Percentiles rank a stretch among this genome's conserved stretches.
Evolutionary conservation across 2,329 filamentous ascomycete species (phyloP).

Genomic region (Teratosphaeria viscida): DNA sequence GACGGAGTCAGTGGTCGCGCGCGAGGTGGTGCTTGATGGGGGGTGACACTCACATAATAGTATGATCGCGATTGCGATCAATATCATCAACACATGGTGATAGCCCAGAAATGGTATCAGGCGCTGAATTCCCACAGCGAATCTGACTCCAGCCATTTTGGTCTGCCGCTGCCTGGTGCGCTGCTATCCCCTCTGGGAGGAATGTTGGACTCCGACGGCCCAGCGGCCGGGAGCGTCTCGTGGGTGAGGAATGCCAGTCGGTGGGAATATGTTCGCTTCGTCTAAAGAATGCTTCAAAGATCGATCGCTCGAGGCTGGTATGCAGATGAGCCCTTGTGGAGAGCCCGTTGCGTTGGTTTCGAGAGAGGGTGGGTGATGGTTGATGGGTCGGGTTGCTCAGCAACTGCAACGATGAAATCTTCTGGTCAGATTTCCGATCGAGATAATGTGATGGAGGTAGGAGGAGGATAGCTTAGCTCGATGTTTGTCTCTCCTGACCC

Average conservation of each 20-base stretch:
- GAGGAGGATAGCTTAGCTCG: not conserved
- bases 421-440: not conserved
- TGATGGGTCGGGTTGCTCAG: not conserved
- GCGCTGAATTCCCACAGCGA: constrained; percentile 43
- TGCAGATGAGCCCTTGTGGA: not conserved
- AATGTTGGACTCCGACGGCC: constrained; percentile 8
- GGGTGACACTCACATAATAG: constrained; percentile 63
- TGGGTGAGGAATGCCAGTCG: constrained; percentile 6
- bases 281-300: not conserved
- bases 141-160: constrained; percentile 39
- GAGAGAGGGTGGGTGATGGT: too few relatives aligned
- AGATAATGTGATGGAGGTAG: not conserved
- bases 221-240: constrained; percentile 9
- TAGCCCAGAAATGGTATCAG: constrained; percentile 54
- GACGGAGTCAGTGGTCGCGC: not conserved
- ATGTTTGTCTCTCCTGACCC: not conserved
- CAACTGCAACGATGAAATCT: not conserved
- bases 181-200: not conserved
- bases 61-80: constrained; percentile 89
- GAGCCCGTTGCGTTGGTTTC: not conserved
- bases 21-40: not conserved
- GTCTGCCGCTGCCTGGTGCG: constrained; percentile 24
- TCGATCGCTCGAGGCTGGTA: not conserved
- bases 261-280: not conserved
- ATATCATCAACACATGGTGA: constrained; percentile 90